A percentile compares a stretch with the other conserved stretches of the same genome.
Conservation (phyloP, 768 basidiomycete genomes). For the Auriscalpium vulgare region DNA sequence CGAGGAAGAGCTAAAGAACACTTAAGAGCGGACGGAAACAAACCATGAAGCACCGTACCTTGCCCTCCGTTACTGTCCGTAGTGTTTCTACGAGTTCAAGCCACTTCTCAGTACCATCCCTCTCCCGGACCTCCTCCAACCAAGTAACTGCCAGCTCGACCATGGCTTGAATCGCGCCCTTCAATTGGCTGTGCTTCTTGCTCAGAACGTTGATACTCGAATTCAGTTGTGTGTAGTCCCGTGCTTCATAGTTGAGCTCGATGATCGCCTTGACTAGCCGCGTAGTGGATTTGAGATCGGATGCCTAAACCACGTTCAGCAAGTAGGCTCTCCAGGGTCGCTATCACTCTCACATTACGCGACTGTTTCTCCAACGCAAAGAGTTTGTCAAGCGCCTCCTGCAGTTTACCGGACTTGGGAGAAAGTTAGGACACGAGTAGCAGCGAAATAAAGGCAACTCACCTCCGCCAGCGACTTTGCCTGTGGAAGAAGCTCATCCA, state of each 20-base stretch:
- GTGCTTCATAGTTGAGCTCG: slow-evolving; percentile 63
- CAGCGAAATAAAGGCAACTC: slow-evolving; percentile 14
- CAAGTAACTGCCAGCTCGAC: slow-evolving; percentile 82
- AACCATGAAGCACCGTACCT: slow-evolving; percentile 43
- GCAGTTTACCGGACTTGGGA: slow-evolving; percentile 66
- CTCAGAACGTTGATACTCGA: slow-evolving; percentile 58
- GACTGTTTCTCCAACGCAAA: slow-evolving; percentile 90
- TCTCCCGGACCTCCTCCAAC: slow-evolving; percentile 66
- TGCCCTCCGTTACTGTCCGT: slow-evolving; percentile 90
- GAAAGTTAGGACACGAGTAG: not conserved
- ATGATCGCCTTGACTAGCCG: slow-evolving; percentile 70
- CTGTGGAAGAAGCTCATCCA: slow-evolving; percentile 66
- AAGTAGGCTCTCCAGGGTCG: not conserved
- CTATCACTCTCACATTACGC: slow-evolving; percentile 60
- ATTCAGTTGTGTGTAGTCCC: slow-evolving; percentile 66
- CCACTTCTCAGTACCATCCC: slow-evolving; percentile 68
- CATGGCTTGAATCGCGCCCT: slow-evolving; percentile 83
- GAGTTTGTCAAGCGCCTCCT: slow-evolving; percentile 86
- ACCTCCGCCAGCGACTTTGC: slow-evolving; percentile 68
- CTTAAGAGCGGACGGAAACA: not conserved
- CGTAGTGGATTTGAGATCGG: slow-evolving; percentile 88
- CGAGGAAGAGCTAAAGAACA: slow-evolving; percentile 75
- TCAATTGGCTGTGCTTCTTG: slow-evolving; percentile 97
- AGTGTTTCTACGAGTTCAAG: slow-evolving; percentile 85
- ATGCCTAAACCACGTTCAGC: slow-evolving; percentile 48